phyloP scores from a whole-genome alignment of 495 filamentous ascomycete genomes.

The Penicillium paradoxum region DNA sequence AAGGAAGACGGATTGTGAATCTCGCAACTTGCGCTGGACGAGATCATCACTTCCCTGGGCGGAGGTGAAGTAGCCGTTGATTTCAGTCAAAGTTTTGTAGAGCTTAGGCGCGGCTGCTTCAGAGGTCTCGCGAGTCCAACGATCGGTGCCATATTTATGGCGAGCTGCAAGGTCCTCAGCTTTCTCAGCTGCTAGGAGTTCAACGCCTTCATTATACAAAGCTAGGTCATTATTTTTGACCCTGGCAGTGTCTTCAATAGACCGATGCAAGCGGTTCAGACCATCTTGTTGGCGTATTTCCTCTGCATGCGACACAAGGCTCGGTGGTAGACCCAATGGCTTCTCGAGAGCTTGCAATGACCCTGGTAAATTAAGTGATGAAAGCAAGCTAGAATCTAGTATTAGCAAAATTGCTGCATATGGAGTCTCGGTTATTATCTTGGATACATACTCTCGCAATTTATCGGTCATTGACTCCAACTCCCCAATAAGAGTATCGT shows the following conservation, averaged over 20 bases:
- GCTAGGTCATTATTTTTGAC: constrained; percentile 69
- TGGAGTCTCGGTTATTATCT: background rate
- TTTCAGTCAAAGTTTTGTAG: constrained; percentile 69
- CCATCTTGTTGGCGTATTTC: constrained; percentile 94
- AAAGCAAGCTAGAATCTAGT: constrained; percentile 52
- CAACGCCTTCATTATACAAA: constrained; percentile 76
- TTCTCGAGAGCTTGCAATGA: constrained; percentile 94
- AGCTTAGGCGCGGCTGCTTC: constrained; percentile 66
- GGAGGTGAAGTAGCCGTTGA: constrained; percentile 81
- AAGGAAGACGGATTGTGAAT: constrained; percentile 66
- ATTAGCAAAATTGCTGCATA: constrained; percentile 7
- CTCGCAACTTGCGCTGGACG: constrained; percentile 71
- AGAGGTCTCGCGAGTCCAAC: constrained; percentile 72
- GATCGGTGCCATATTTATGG: constrained; percentile 78
- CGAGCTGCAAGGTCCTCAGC: constrained; percentile 74
- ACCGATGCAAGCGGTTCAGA: constrained; percentile 62
- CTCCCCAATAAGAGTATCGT: constrained; percentile 77
- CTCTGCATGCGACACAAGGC: constrained; percentile 81
- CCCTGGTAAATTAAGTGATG: constrained; percentile 83
- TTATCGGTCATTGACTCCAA: constrained; percentile 76
- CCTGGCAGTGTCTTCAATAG: constrained; percentile 81
- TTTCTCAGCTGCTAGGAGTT: constrained; percentile 70
- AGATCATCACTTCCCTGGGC: constrained; percentile 78
- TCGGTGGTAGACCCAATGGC: constrained; percentile 84
- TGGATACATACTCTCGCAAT: constrained; percentile 61